Base-by-base conservation (phyloP, 2,329 filamentous ascomycete species). In the Purpureocillium takamizusanense region DNA sequence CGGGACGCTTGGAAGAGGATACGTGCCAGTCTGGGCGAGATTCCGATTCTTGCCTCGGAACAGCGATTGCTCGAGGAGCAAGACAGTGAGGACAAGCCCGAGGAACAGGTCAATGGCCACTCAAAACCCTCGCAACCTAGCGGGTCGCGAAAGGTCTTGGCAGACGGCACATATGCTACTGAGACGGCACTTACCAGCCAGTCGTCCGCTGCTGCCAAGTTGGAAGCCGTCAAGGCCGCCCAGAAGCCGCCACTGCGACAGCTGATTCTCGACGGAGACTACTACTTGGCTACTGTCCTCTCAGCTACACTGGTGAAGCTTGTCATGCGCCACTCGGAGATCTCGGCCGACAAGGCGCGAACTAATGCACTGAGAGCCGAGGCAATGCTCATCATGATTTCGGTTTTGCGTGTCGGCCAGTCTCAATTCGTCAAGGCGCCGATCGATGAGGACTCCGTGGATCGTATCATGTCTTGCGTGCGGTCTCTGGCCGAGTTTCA, bases 371-470 rank as follows among this genome's bases (percentile, higher is more conserved):
- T 98, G 18, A 83, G 87, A 36, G 92, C 92, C 4, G 92, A 98
- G 63, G 92, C 92, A 33, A 98, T 98, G 92, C 75, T 98, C 38
- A 97, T 98, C 58, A 95, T 97, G 89, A 95, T 98, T 51, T 97
- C 92, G 5, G 94, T 98, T 50, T 87, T 98, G 49, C 88, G 92
- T 36, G 92, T 95, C 43, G 92, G 92, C 31, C 92, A 98, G 64
- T 97, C 90, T n/a, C 87, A 95, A 47, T 98, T 98, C 51, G 92
- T 94, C 56, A 97, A 97, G 69, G 84, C 87, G 2, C 86, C 88
- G 3, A 97, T 98, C 47, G 92, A 98, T 46, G 92, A 98, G 60
- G 92, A 98, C 59, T 95, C 92, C 0, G 78, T 97, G n/a, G 92
- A 98, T 61, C 82, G 92, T 52, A 90, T 98, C 60, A 97, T 98